A percentile compares a stretch with the other conserved stretches of the same genome.
Conservation (phyloP, 2,329 filamentous ascomycete genomes). For the Paraconiothyrium brasiliense region DNA sequence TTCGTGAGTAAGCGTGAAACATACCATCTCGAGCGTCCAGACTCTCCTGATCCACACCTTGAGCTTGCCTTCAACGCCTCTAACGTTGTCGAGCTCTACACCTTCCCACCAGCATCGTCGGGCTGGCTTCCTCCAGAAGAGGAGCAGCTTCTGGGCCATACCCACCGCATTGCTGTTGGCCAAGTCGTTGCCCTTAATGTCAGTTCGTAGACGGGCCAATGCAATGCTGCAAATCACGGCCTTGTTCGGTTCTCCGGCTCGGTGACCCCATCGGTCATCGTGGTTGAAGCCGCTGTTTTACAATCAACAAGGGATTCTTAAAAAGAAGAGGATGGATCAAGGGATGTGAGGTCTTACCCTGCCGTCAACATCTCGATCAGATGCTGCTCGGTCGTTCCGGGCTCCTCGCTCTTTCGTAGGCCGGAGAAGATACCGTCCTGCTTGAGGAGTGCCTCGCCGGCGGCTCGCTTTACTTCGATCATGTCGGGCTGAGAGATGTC, state of each 20-base stretch:
- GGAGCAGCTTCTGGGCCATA: conserved; percentile 96
- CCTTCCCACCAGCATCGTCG: conserved; percentile 99
- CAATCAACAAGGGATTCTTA: not conserved
- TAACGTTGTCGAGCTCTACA: conserved; percentile 87
- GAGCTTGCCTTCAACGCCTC: conserved; percentile 87
- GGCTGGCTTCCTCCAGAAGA: conserved; percentile 98
- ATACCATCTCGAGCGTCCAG: conserved; percentile 95
- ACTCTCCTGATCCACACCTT: conserved; percentile 99
- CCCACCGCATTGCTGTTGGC: conserved; percentile 82
- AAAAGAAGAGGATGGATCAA: not conserved
- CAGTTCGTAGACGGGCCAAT: conserved; percentile 88
- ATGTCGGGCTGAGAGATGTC: conserved; percentile 90
- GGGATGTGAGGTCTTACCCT: conserved; percentile 70
- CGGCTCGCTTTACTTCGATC: conserved; percentile 94
- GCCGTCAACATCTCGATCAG: conserved; percentile 99
- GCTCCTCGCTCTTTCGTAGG: conserved; percentile 91
- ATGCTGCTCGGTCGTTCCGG: conserved; percentile 96
- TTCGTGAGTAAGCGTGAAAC: conserved; percentile 5
- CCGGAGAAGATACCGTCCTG: conserved; percentile 98
- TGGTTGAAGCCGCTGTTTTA: conserved; percentile 87
- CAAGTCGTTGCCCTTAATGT: conserved; percentile 80
- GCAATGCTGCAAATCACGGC: conserved; percentile 97
- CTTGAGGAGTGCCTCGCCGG: conserved; percentile 82
- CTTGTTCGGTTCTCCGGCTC: conserved; percentile 97
- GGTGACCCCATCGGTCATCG: conserved; percentile 93